Base-by-base conservation (phyloP, 345 rosid species). In the Cardiospermum halicacabum region DNA sequence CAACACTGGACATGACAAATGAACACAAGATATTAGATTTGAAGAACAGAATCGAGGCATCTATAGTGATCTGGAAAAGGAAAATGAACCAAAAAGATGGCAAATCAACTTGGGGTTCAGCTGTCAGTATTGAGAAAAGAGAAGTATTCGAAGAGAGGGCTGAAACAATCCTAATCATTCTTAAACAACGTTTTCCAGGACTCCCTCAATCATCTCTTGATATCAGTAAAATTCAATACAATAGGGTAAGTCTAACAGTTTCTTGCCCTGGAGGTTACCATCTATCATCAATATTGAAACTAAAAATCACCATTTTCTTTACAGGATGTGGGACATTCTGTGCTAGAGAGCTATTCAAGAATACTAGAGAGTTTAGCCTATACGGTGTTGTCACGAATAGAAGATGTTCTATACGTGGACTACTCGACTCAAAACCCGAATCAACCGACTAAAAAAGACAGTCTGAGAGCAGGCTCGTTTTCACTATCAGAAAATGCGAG, bases 91-190 rank as follows among this genome's bases (percentile, higher is more conserved):
- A 81, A 55, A 91, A 89, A 55, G 97, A 91, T 37, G 70, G 80
- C 43, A 91, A 91, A 56, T 85, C 97, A n/a, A 24, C 84, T 47
- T 91, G 97, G 97, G 81, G 93, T 27, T 88, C 96, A 12, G 85
- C 85, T 18, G 87, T 91, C 12, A 91, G 97, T 75, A 53, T 80
- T 55, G 96, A 91, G 81, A 91, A 89, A 72, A 83, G 97, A 74
- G 97, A 91, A 72, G 82, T 79, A 18, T 91, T 91, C 54, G 97
- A 89, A 78, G 97, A 89, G 65, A 74, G 97, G 84, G 96, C 96
- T 10, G 94, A 86, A 69, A 91, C 96, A 7, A 84, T 91, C 67
- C 70, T 91, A 58, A 84, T 89, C 43, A 69, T 91, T 36, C 65
- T 91, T 66, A 91, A 91, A 80, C 96, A 86, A 36, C 70, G 81